Evolutionary conservation across 768 basidiomycete species (phyloP), one percentile per base, ranked within the genome.

Genomic region (Naematelia aurantialba): DNA sequence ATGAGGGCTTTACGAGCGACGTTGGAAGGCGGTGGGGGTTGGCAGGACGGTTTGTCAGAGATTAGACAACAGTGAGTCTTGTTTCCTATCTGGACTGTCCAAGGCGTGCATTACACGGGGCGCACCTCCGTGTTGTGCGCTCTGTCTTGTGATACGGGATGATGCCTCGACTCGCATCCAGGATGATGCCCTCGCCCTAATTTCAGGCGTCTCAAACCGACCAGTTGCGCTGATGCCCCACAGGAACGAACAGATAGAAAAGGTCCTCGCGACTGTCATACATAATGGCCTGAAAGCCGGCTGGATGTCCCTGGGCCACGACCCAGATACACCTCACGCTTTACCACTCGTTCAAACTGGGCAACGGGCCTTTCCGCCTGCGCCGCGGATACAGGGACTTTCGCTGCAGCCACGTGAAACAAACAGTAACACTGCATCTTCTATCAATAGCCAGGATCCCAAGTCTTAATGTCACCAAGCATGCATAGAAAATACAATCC

Each of bases 261-360:
- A 55, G 24, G 61, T 69, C 34, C 29, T 74, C 24, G 55, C 50
- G 4, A 74, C 72, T 1, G 68, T 74, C 30, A 68, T 74, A 30
- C 58, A 50, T 29, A 70, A 70, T 29, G 69, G 69, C 12, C 47
- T 70, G 22, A 56, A 60, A 55, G 65, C 69, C 1, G 67, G 69
- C 2, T 74, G 72, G 72, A 30, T 71, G 21, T 60, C 66, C 2
- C 44, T 70, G 21, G 72, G 72, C 19, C 69, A 74, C 34, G 53
- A 51, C 22, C 62, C 62, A 31, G 58, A 53, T 24, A 45, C 45
- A 4, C 44, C 39, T 12, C 51, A 61, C 27, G 45, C 61, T 11
- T 55, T 67, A 26, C 62, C 56, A 14, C 24, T 67, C 22, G 26
- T 67, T 19, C 53, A 62, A 13, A 44, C 61, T 1, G 44, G 42